Evolutionary conservation across 2,329 filamentous ascomycete species (phyloP), one percentile per base, ranked within the genome.

Genomic region (Bipolaris sorokiniana): DNA sequence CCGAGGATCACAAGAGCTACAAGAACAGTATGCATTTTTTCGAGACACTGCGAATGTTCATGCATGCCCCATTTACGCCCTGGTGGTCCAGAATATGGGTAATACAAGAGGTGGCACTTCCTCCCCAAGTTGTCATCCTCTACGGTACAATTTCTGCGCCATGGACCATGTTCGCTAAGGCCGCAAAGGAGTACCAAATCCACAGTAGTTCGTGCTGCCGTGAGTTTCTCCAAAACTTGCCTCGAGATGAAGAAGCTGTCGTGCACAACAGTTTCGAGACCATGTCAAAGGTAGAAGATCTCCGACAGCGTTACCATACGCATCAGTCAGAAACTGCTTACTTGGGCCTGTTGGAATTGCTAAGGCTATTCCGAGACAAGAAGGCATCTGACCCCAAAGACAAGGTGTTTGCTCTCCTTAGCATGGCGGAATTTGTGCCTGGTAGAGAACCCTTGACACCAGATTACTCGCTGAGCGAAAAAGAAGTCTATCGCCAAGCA

Each of bases 71-170:
- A 13, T 61, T 55, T 20, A 60, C 60, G 7, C 56, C 55, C 2
- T 61, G 59, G 59, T 67, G 64, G 62, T 42, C 51, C 44, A 54
- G 59, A 3, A 66, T 66, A 1, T 68, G 66, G 61, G 58, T 62
- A 0, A 28, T 65, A 10, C 64, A 68, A 50, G 63, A 67, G 20
- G 42, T 62, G 5, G 46, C 48, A 6, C n/a, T 64, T 5, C 54
- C 64, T 9, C 42, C 42, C 10, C 13, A 56, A 5, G 46, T 63
- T 1, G n/a, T 42, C 7, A 16, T 67, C 9, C 26, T 49, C 0
- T 63, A 41, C 34, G 34, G 42, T 5, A 33, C 33, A n/a, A 42
- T 42, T 11, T 41, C 23, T 48, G 51, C 42, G 31, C 23, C 22
- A n/a, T 45, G 41, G 50, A 13, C 18, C 5, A 46, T 38, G 6